These are phyloP conservation scores for Chenopodium formosanum DNA, from an alignment of 148 eudicot genomes.

Conservation along the genomic window DNA sequence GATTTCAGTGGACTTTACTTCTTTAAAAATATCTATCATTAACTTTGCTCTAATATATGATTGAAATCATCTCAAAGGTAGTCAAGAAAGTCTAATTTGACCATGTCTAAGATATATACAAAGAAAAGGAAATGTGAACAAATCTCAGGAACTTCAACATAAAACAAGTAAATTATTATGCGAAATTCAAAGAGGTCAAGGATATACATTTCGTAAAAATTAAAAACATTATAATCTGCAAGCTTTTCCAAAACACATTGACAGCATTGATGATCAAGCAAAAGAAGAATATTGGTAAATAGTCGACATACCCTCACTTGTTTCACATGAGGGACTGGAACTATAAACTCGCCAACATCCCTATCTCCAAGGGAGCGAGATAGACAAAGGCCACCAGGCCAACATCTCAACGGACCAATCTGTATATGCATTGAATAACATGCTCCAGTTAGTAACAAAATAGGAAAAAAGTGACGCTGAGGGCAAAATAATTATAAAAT, in stretches of 20 bases:
- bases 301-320: slow-evolving; percentile 82
- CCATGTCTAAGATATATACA: not conserved
- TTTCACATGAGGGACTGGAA: slow-evolving; percentile 92
- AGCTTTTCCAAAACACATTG: not conserved
- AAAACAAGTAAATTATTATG: not conserved
- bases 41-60: not conserved
- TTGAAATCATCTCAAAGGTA: not conserved
- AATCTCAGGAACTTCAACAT: not conserved
- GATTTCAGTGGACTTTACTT: not conserved
- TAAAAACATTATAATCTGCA: not conserved
- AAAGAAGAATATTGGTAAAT: not conserved
- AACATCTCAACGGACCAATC: slow-evolving; percentile 99
- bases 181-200: not conserved
- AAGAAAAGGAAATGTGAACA: not conserved
- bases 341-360: slow-evolving; percentile 98
- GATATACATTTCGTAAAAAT: not conserved
- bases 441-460: not conserved
- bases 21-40: not conserved
- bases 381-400: slow-evolving; percentile 99
- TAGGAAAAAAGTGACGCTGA: not conserved
- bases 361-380: slow-evolving; percentile 95
- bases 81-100: not conserved
- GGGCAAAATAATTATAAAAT: not conserved
- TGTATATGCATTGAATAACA: slow-evolving; percentile 20
- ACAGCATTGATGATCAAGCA: not conserved